Conservation (phyloP, 164 flowering plant species). For the Annona squamosa region DNA sequence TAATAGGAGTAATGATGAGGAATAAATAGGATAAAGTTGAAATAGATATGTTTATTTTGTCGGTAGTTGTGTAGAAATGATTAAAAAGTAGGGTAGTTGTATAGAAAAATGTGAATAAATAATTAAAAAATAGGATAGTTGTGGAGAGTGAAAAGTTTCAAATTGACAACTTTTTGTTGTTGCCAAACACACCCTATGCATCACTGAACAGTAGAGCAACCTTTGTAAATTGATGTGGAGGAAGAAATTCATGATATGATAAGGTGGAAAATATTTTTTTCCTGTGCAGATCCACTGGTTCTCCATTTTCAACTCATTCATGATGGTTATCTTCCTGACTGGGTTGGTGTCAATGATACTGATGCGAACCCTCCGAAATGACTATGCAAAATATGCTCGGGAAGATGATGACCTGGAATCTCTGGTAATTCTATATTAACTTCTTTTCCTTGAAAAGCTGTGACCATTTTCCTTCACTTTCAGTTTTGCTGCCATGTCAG, state of each 20-base stretch:
- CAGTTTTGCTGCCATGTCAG: neutral
- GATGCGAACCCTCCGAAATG: conserved; percentile 97
- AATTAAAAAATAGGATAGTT: no score
- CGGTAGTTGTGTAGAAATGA: no score
- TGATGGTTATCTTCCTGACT: conserved; percentile 99
- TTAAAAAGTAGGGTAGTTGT: no score
- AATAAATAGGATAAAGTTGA: no score
- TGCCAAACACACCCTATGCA: no score
- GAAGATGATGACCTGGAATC: conserved; percentile 98
- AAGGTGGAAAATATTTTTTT: neutral
- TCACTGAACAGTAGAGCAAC: neutral
- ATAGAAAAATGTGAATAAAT: no score
- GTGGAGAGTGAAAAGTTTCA: no score
- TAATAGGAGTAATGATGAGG: no score
- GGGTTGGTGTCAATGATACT: conserved; percentile 98
- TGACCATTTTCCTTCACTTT: neutral
- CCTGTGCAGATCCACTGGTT: conserved; percentile 87
- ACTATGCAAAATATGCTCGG: conserved; percentile 97
- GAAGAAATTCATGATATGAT: no score
- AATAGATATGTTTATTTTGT: no score
- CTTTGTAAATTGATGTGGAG: no score
- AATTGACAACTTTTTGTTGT: no score
- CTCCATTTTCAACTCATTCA: conserved; percentile 95
- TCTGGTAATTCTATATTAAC: conserved; percentile 41
- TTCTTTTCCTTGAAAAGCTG: neutral